phyloP scores from a whole-genome alignment of 805 yeast species.

The Saturnispora dispora region DNA sequence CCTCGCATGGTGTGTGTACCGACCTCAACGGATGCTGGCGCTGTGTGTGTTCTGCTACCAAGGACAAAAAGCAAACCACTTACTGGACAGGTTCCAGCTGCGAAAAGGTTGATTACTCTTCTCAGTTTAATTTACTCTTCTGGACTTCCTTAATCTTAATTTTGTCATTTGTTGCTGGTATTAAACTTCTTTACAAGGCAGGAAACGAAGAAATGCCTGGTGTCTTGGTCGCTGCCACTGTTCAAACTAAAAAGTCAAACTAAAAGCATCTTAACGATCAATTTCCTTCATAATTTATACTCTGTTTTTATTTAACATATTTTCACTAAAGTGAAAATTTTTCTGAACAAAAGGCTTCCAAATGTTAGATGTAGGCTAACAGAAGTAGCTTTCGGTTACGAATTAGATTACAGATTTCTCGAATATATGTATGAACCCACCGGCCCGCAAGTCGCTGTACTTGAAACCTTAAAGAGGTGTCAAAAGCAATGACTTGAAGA shows the following conservation, averaged over 20 bases:
- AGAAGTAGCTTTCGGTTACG: neutral
- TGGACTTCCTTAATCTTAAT: slow-evolving; percentile 52
- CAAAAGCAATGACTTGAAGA: slow-evolving; percentile 33
- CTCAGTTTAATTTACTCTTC: slow-evolving; percentile 56
- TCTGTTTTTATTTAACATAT: neutral
- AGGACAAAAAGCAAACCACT: slow-evolving; percentile 36
- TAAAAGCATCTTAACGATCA: slow-evolving; percentile 7
- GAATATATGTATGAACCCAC: slow-evolving; percentile 47
- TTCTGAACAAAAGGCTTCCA: neutral
- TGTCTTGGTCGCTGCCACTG: slow-evolving; percentile 51
- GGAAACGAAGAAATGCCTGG: slow-evolving; percentile 64
- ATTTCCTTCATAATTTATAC: neutral
- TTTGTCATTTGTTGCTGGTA: slow-evolving; percentile 38
- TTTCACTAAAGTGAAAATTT: neutral
- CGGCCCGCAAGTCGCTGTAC: slow-evolving; percentile 44
- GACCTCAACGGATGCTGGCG: slow-evolving; percentile 37
- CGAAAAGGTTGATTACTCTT: slow-evolving; percentile 56
- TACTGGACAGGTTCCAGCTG: slow-evolving; percentile 54
- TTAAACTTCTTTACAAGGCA: slow-evolving; percentile 42
- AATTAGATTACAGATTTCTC: neutral
- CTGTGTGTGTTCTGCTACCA: slow-evolving; percentile 41
- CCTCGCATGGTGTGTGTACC: slow-evolving; percentile 45
- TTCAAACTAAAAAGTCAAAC: slow-evolving; percentile 31
- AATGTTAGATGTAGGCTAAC: neutral
- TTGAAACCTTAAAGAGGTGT: neutral